A percentile compares a stretch with the other conserved stretches of the same genome.
Conservation (phyloP, 768 basidiomycete species). For the Butyriboletus loyo region DNA sequence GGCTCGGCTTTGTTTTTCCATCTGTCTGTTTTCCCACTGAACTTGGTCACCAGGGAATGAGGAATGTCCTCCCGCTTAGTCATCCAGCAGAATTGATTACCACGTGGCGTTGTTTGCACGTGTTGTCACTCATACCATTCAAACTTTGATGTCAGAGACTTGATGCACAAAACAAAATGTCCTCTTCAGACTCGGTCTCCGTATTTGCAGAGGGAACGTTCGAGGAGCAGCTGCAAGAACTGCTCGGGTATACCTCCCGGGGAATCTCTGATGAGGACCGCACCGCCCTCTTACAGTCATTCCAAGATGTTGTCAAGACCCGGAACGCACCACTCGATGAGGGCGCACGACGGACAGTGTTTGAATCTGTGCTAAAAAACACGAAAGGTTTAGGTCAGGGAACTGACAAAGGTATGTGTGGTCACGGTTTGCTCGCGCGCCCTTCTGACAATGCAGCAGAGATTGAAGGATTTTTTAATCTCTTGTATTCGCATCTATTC, state of each 20-base stretch:
- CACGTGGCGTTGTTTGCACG: conserved; percentile 14
- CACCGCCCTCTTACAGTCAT: conserved; percentile 56
- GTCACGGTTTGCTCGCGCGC: not conserved
- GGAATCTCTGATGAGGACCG: conserved; percentile 68
- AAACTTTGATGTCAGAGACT: conserved; percentile 11
- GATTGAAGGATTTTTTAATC: conserved; percentile 86
- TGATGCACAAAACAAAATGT: conserved; percentile 44
- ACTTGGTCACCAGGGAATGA: no score
- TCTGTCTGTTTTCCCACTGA: not conserved
- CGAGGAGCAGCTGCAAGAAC: conserved; percentile 79
- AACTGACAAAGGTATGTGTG: conserved; percentile 62
- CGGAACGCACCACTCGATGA: conserved; percentile 55
- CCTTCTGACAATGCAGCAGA: conserved; percentile 40
- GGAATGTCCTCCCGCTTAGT: no score
- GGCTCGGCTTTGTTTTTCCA: not conserved
- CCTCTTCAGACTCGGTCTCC: conserved; percentile 70
- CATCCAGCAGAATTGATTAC: not conserved
- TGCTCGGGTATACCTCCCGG: conserved; percentile 71
- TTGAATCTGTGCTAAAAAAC: conserved; percentile 59
- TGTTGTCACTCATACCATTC: conserved; percentile 12
- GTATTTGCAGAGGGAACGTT: conserved; percentile 88
- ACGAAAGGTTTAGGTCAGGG: conserved; percentile 74
- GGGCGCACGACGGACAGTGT: conserved; percentile 47
- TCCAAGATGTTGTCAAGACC: conserved; percentile 57
- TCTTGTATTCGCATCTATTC: conserved; percentile 71